A percentile compares a stretch with the other conserved stretches of the same genome.
phyloP scores from a whole-genome alignment of 139 green algal genomes.

The Eudorina sp. region DNA sequence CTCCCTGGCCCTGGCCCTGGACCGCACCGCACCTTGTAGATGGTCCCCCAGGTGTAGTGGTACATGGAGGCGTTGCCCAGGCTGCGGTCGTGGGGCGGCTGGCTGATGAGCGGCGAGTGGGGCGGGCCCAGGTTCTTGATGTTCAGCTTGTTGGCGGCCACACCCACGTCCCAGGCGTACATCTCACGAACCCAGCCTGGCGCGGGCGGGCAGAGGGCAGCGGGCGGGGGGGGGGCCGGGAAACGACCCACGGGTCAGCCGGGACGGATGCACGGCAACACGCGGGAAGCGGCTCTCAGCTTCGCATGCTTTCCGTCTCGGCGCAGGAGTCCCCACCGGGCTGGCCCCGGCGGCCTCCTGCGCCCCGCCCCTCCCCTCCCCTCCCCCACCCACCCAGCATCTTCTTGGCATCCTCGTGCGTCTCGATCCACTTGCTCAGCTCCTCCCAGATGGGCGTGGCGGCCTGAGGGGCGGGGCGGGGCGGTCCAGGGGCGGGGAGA shows the following conservation, averaged over 20 bases:
- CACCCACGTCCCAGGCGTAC: slow-evolving; percentile 86
- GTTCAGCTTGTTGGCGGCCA: slow-evolving; percentile 66
- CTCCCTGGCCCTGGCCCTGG: no score
- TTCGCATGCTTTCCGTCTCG: no score
- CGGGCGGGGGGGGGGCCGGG: no score
- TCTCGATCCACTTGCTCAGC: slow-evolving; percentile 88
- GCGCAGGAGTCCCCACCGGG: no score
- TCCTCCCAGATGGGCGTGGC: slow-evolving; percentile 82
- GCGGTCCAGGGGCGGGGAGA: no score
- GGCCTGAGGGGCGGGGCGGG: slow-evolving; percentile 34
- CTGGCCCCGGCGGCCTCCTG: not conserved
- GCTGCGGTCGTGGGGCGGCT: slow-evolving; percentile 85
- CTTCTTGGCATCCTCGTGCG: slow-evolving; percentile 83
- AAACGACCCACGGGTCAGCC: no score
- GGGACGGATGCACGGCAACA: no score
- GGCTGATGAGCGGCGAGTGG: slow-evolving; percentile 74
- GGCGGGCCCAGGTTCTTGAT: slow-evolving; percentile 60
- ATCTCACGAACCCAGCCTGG: slow-evolving; percentile 93
- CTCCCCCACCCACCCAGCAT: slow-evolving; percentile 76
- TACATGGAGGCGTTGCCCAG: slow-evolving; percentile 81
- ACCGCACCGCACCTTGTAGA: slow-evolving; percentile 61
- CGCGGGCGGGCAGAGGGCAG: not conserved
- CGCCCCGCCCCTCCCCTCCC: not conserved
- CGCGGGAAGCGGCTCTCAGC: no score
- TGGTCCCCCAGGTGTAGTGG: slow-evolving; percentile 93